These are phyloP conservation scores for Eutrema heterophyllum DNA, from an alignment of 345 rosid species.

Conservation along the genomic window DNA sequence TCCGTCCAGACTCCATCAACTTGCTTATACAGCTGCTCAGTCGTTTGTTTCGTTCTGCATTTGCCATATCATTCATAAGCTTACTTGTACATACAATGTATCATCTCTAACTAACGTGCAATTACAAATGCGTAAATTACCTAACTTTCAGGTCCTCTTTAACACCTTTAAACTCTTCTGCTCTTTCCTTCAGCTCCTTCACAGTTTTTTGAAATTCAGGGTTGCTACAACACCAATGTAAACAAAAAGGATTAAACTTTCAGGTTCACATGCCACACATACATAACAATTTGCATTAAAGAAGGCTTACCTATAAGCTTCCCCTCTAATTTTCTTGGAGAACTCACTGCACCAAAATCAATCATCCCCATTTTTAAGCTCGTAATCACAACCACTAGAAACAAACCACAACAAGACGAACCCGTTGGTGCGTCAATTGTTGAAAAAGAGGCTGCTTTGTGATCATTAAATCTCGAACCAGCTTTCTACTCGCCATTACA, in stretches of 20 bases:
- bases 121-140: slow-evolving; percentile 39
- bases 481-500: slow-evolving; percentile 72
- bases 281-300: background rate
- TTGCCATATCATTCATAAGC: slow-evolving; percentile 56
- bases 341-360: slow-evolving; percentile 43
- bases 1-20: slow-evolving; percentile 88
- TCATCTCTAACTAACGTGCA: slow-evolving; percentile 29
- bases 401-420: slow-evolving; percentile 13
- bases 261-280: too few species aligned
- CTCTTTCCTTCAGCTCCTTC: slow-evolving; percentile 72
- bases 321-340: slow-evolving; percentile 70
- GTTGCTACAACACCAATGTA: slow-evolving; percentile 41
- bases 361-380: background rate
- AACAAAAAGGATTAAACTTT: background rate
- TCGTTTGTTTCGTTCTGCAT: slow-evolving; percentile 91
- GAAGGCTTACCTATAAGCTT: slow-evolving; percentile 38
- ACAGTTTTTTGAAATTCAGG: slow-evolving; percentile 70
- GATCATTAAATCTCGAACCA: slow-evolving; percentile 61
- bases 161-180: slow-evolving; percentile 60
- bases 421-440: slow-evolving; percentile 44
- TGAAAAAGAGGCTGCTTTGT: slow-evolving; percentile 43
- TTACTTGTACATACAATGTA: slow-evolving; percentile 57
- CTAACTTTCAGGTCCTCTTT: slow-evolving; percentile 71
- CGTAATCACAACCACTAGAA: slow-evolving; percentile 8
- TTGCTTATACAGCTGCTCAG: slow-evolving; percentile 82